Evolutionary conservation across 1,284 basidiomycete species (phyloP), one percentile per base, ranked within the genome.

Genomic region (Apiotrichum domesticum): DNA sequence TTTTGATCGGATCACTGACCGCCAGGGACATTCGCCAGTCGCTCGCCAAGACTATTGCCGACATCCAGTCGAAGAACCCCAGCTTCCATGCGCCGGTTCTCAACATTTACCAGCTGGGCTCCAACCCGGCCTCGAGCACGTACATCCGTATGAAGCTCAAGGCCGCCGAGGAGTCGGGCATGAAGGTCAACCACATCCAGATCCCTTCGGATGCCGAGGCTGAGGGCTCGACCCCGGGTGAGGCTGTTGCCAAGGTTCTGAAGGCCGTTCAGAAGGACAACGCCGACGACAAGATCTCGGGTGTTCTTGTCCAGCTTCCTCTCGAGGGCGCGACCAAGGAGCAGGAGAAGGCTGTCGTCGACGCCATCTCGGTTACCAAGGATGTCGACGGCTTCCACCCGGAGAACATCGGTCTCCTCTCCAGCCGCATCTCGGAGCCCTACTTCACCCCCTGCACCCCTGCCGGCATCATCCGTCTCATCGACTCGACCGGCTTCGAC

Each of bases 351-450:
- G 81, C 82, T 34, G 88, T 99, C 54, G 96, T 94, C 43, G 95
- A 98, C 77, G 86, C 90, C n/a, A 85, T 99, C 65, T 87, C 85
- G 62, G 91, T 93, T 13, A 83, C 86, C 72, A 99, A 99, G 80
- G 96, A 99, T 69, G 89, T 98, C 58, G 96, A 99, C 77, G 96
- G 95, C 52, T 99, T 99, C 82, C 93, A 98, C 80, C 92, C 95
- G 6, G 95, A 97, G 78, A 99, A 98, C 79, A 98, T 98, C 66
- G 96, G 96, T 34, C 88, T 93, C 66, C 83, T 99, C 50, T 87
- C 88, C 47, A 96, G 92, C 58, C 87, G 93, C 66, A 89, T 93
- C 47, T 87, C 89, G 35, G 85, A 85, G 34, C 96, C 96, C 34
- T 82, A 95, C 58, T 98, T 98, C 78, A 81, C 86, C 8, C 95